Evolutionary conservation across 495 filamentous ascomycete species (phyloP).

Genomic region (Astrothelium subdiscretum): DNA sequence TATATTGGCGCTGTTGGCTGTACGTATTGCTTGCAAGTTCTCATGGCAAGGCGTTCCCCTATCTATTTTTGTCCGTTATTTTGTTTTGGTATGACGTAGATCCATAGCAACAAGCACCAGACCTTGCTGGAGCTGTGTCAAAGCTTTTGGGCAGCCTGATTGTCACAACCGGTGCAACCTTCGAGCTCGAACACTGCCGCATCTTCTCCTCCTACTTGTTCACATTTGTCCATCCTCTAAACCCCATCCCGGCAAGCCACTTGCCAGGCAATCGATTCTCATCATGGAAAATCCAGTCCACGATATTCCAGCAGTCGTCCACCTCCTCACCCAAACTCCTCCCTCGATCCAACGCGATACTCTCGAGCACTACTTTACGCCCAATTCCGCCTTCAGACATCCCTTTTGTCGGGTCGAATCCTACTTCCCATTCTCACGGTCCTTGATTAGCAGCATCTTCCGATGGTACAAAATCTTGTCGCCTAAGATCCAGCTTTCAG

Average conservation of each 20-base stretch:
- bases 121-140: background rate
- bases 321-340: slow-evolving; percentile 49
- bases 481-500: slow-evolving; percentile 55
- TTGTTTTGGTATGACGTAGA: background rate
- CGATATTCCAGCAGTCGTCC: slow-evolving; percentile 54
- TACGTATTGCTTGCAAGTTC: no score
- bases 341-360: slow-evolving; percentile 50
- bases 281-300: slow-evolving; percentile 25
- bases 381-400: slow-evolving; percentile 59
- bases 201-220: background rate
- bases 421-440: slow-evolving; percentile 43
- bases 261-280: background rate
- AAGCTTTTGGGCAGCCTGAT: background rate
- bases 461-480: slow-evolving; percentile 81
- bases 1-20: no score
- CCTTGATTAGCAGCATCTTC: slow-evolving; percentile 55
- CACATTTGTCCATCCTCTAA: background rate
- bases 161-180: no score
- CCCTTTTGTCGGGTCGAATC: slow-evolving; percentile 66
- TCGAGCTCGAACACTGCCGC: no score
- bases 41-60: no score
- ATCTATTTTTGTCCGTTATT: background rate
- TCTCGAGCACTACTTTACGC: slow-evolving; percentile 59
- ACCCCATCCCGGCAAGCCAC: no score
- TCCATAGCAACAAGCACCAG: background rate